Conservation (phyloP, 306 rosid species). For the Quercus dentata region DNA sequence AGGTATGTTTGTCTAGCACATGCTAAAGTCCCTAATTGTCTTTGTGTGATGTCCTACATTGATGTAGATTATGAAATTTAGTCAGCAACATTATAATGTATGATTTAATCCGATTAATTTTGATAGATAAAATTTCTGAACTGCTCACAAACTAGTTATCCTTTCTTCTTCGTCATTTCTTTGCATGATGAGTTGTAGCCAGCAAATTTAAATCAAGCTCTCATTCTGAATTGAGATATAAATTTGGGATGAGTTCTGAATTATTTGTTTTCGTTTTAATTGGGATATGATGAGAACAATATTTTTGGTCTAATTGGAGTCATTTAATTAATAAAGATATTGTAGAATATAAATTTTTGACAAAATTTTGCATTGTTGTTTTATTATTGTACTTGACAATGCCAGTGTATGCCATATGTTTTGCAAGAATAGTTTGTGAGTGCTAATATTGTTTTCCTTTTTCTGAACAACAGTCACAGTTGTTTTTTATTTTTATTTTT, state of each 20-base stretch:
- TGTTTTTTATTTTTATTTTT: too few species aligned
- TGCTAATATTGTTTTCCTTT: too few species aligned
- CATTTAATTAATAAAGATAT: neutral
- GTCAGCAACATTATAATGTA: neutral
- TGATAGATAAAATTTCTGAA: neutral
- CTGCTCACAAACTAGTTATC: neutral
- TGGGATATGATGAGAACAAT: neutral
- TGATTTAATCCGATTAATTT: neutral
- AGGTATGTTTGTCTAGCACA: conserved; percentile 38
- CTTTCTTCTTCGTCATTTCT: neutral
- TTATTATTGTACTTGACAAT: too few species aligned
- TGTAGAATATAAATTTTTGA: neutral
- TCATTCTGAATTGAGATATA: neutral
- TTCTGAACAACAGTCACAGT: too few species aligned
- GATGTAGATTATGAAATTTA: neutral
- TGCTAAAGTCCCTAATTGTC: neutral
- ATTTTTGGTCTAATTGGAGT: neutral
- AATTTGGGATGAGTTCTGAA: neutral
- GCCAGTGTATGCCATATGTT: too few species aligned
- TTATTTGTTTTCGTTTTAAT: neutral
- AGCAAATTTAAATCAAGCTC: conserved; percentile 6
- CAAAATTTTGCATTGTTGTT: too few species aligned
- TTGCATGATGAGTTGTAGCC: neutral
- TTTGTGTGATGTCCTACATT: neutral
- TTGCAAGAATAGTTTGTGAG: too few species aligned